Evolutionary conservation across 2,329 filamentous ascomycete genomes (phyloP), one percentile per base, ranked within the genome.

Genomic region (Diaporthe sp.): DNA sequence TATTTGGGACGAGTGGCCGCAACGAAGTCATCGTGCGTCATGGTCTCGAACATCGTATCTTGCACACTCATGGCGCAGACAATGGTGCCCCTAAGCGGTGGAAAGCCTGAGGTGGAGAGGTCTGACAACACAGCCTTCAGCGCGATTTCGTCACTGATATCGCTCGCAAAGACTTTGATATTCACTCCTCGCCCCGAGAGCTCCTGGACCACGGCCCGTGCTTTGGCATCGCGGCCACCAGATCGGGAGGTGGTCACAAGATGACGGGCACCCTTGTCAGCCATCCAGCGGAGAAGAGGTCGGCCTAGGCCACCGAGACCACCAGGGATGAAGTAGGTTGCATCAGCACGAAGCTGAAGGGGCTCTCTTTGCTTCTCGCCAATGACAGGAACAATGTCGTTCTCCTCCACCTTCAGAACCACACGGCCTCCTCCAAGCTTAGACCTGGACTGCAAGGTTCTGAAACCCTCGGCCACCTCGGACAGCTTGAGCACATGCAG

Each of bases 1-100:
- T 79, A 80, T 65, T 82, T 81, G 53, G 80, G 80, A 2, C 67
- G 78, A 39, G 81, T 78, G 10, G 80, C 80, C 22, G 78, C 79
- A 37, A 78, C 77, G 76, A 78, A 81, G 44, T 78, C 80, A 7
- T 78, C 77, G 39, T 79, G 77, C 15, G 77, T 72, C 81, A 82
- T 82, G 25, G 79, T 81, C 71, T 81, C 80, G 72, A 82, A 82
- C 78, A 82, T 80, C 47, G 79, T 79, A 72, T 82, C 81, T 79
- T 82, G 61, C 44, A 72, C 70, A 20, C 42, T 72, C 70, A 72
- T 72, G 20, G 55, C 49, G 55, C 55, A 72, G 70, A 72, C 15
- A 28, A 72, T 7, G 2, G 55, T 49, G 55, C 70, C 70, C 39
- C 57, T 60, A 42, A 72, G 51, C 9, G 70, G 55, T 9, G 70